These are phyloP conservation scores for Talaromyces borbonicus DNA, from an alignment of 495 filamentous ascomycete species.

Conservation along the genomic window DNA sequence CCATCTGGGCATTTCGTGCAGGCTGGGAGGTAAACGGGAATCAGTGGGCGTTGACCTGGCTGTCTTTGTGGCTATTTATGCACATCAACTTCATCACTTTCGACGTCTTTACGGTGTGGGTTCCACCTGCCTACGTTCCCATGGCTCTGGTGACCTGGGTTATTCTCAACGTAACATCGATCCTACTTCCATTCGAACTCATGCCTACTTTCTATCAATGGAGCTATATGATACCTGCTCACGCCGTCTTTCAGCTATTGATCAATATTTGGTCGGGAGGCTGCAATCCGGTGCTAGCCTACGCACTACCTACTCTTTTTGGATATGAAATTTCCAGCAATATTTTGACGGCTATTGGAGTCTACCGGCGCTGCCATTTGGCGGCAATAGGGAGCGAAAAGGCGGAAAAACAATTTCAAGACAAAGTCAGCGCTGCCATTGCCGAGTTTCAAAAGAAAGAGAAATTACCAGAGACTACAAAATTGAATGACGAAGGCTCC, in stretches of 20 bases:
- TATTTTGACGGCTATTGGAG: not conserved
- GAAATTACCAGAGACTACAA: not conserved
- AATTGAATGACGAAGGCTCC: not conserved
- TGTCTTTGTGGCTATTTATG: conserved; percentile 40
- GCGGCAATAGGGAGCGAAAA: not conserved
- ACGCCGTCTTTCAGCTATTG: conserved; percentile 33
- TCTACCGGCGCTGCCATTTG: not conserved
- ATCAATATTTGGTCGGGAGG: conserved; percentile 40
- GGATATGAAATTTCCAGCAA: conserved; percentile 16
- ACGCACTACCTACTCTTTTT: conserved; percentile 36
- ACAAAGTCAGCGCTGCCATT: not conserved
- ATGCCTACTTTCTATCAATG: conserved; percentile 37
- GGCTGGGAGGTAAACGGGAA: conserved; percentile 36
- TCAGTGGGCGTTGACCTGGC: conserved; percentile 40
- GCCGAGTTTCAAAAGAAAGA: not conserved
- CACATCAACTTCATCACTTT: conserved; percentile 41
- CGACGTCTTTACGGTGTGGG: conserved; percentile 37
- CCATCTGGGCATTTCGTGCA: conserved; percentile 41
- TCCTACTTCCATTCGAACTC: conserved; percentile 38
- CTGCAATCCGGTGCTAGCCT: conserved; percentile 33
- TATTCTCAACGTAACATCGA: conserved; percentile 35
- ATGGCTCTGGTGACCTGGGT: conserved; percentile 41
- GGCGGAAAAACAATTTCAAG: not conserved
- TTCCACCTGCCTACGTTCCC: conserved; percentile 31
- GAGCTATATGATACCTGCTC: conserved; percentile 38